These are phyloP conservation scores for Tuber brumale DNA, from an alignment of 495 filamentous ascomycete genomes.

Conservation along the genomic window DNA sequence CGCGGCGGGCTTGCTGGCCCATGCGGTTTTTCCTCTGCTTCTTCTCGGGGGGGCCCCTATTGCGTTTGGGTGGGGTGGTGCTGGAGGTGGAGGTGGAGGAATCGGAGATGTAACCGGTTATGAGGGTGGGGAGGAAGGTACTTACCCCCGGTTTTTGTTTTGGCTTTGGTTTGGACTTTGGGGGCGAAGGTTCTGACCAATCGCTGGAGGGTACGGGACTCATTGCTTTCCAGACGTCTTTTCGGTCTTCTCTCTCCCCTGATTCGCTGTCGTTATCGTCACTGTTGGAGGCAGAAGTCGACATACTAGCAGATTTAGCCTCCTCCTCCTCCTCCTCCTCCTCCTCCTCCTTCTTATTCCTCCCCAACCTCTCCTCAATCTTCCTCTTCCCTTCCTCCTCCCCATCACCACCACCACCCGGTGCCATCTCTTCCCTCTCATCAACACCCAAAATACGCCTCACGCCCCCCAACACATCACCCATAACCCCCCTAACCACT, in stretches of 20 bases:
- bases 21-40: constrained; percentile 66
- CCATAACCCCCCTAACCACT: constrained; percentile 63
- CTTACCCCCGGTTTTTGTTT: constrained; percentile 47
- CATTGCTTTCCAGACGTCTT: constrained; percentile 13
- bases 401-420: constrained; percentile 35
- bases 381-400: constrained; percentile 25
- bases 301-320: constrained; percentile 13
- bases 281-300: constrained; percentile 28
- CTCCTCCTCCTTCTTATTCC: not conserved
- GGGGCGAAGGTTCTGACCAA: constrained; percentile 41
- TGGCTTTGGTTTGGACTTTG: constrained; percentile 19
- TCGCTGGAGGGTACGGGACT: constrained; percentile 44
- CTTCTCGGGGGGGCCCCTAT: constrained; percentile 35
- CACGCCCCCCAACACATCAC: constrained; percentile 56
- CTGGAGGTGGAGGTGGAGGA: constrained; percentile 56
- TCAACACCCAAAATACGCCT: constrained; percentile 56
- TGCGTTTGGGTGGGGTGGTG: constrained; percentile 42
- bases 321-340: constrained; percentile 20
- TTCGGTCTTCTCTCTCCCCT: constrained; percentile 41
- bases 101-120: constrained; percentile 88
- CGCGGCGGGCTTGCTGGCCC: constrained; percentile 78
- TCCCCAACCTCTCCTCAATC: constrained; percentile 31
- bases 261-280: constrained; percentile 22
- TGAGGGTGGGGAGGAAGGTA: constrained; percentile 79
- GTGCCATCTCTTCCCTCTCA: constrained; percentile 44